Evolutionary conservation across 225 moss, liverwort and hornwort species (phyloP), one percentile per base, ranked within the genome.

Genomic region (Anthoceros angustus): DNA sequence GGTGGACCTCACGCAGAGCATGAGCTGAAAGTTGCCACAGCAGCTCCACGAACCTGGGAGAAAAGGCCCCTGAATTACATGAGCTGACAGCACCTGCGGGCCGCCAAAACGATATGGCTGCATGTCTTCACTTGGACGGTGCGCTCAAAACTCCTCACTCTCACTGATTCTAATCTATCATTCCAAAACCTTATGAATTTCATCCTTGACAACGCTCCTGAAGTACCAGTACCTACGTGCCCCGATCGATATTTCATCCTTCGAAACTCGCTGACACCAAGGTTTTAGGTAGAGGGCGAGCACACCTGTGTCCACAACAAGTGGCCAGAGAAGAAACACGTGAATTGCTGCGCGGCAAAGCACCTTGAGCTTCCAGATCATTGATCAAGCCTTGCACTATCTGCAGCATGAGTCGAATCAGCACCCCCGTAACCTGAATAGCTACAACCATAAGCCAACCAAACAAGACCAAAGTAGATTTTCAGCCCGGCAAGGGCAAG

Each of bases 21-120:
- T 95, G 94, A 39, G 91, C 94, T 70, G 94, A 95, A 62, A 95
- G 76, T 80, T 95, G 94, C 94, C 94, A 95, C 72, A 95, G 76
- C 60, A 95, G 82, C 72, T 95, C 94, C 41, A 95, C 94, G 77
- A 95, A 95, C 75, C 91, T 94, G 83, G 64, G 68, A 61, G 41
- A 20, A 16, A 39, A 32, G 32, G 32, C 32, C 32, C 32, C 32
- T 32, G 32, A 32, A 32, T 32, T 32, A 32, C 32, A 32, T 32
- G 32, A 32, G 32, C 32, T 32, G 32, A 32, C 32, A 32, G 32
- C 32, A 32, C 32, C 32, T 32, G 32, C 32, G 32, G 32, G 32
- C 32, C 32, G 32, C 32, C 32, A 32, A 32, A 32, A 32, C 32
- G 32, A 4, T 32, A 32, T 32, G 32, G 32, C 32, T 32, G 32